Evolutionary conservation across 2,329 filamentous ascomycete genomes (phyloP), one percentile per base, ranked within the genome.

Genomic region (Ascochyta lentis): DNA sequence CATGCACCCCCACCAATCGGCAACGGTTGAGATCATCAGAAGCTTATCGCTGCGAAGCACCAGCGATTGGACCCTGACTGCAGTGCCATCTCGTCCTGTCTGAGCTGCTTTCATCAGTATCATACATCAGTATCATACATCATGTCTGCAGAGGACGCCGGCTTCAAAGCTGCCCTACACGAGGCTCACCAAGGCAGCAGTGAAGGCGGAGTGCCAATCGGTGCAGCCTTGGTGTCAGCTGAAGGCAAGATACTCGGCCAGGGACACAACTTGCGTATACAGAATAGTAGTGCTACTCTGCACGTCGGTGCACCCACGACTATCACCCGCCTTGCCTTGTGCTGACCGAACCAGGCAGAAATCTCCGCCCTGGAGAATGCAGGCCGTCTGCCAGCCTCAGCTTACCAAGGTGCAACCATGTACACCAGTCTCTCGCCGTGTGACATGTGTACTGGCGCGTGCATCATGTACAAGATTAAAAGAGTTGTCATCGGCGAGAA

Each of bases 401-500:
- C 83, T 6, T 92, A 92, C 74, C 82, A 82, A 62, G 87, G 86
- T 27, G 84, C 87, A 33, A 92, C 89, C n/a, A 92, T 93, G 88
- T 93, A 90, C 76, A 93, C 90, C 3, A 92, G 89, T 0, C 79
- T 93, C 6, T 90, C 88, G 3, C 90, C 89, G 0, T 93, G 90
- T 73, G 88, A 91, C 69, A 92, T 92, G 89, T 93, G 88, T 75
- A 91, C 89, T 4, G 89, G 90, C 8, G 89, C 89, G 3, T 92
- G 89, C 67, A 78, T 93, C 56, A 81, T 92, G 56, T 93, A 92
- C 80, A 89, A 89, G 67, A 83, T 93, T 54, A 81, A 83, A 42
- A 83, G 89, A 22, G 89, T 92, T 3, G 89, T 93, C 27, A 85
- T 93, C 64, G 90, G 73, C 29, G 90, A 93, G 78, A 92, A 92